Evolutionary conservation across 2,329 filamentous ascomycete genomes (phyloP).

Genomic region (Botrytis sinoallii): DNA sequence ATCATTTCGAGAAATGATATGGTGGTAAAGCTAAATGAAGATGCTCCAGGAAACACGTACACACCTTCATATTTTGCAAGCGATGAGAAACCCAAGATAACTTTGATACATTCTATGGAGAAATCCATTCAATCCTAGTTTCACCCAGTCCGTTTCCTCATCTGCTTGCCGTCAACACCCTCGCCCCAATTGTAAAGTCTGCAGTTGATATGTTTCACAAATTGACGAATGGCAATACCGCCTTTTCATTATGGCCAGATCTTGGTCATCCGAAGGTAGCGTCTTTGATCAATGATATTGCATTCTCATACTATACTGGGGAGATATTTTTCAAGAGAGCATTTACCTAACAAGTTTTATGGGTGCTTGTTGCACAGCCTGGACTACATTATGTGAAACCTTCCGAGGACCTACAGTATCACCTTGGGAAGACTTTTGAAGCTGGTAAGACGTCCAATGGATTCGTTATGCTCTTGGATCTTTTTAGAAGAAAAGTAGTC

Average conservation of each 20-base stretch:
- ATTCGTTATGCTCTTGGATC: slow-evolving; percentile 51
- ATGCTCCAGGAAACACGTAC: slow-evolving; percentile 27
- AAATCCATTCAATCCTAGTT: slow-evolving; percentile 54
- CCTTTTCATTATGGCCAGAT: slow-evolving; percentile 45
- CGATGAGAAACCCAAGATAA: slow-evolving; percentile 37
- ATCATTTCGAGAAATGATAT: slow-evolving; percentile 50
- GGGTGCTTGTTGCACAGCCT: slow-evolving; percentile 45
- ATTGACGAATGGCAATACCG: slow-evolving; percentile 42
- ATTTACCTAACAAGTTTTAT: slow-evolving; percentile 50
- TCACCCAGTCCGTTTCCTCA: slow-evolving; percentile 49
- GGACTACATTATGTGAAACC: slow-evolving; percentile 49
- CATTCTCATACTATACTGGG: slow-evolving; percentile 42
- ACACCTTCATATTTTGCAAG: slow-evolving; percentile 13
- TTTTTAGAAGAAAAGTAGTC: slow-evolving; percentile 47
- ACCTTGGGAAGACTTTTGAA: slow-evolving; percentile 46
- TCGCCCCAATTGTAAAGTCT: slow-evolving; percentile 36
- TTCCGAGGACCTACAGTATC: slow-evolving; percentile 43
- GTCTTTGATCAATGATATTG: slow-evolving; percentile 45
- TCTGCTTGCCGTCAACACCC: slow-evolving; percentile 45
- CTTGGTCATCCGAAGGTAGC: slow-evolving; percentile 49
- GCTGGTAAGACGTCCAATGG: slow-evolving; percentile 48
- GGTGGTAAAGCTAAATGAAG: slow-evolving; percentile 47
- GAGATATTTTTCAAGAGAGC: slow-evolving; percentile 48
- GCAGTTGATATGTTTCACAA: slow-evolving; percentile 43
- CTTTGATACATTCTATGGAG: slow-evolving; percentile 47